These are phyloP conservation scores for Neurospora terricola DNA, from an alignment of 495 filamentous ascomycete species.

Conservation along the genomic window DNA sequence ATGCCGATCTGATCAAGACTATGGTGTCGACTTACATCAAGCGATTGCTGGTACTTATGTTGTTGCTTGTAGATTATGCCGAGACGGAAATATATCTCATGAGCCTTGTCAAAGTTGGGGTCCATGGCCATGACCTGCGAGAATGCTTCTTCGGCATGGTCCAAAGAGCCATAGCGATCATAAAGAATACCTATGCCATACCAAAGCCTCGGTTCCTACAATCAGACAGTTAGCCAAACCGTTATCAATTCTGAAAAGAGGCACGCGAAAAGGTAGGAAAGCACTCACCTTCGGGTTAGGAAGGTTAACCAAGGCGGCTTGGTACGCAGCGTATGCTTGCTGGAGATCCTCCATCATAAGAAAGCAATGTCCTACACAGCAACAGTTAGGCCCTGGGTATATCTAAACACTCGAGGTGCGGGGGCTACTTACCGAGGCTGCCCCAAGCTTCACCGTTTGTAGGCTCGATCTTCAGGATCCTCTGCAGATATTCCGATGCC, in stretches of 20 bases:
- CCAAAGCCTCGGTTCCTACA: constrained; percentile 97
- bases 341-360: constrained; percentile 99
- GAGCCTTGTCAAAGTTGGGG: constrained; percentile 96
- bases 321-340: constrained; percentile 96
- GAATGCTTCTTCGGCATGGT: constrained; percentile 97
- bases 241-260: neutral
- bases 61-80: constrained; percentile 99
- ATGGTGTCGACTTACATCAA: constrained; percentile 56
- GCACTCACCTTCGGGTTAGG: constrained; percentile 79
- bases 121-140: constrained; percentile 99
- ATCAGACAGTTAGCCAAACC: constrained; percentile 1
- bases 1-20: constrained; percentile 4
- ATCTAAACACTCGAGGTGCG: neutral
- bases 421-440: constrained; percentile 59
- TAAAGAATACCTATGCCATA: constrained; percentile 98
- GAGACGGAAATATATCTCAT: constrained; percentile 97
- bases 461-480: constrained; percentile 79
- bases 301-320: constrained; percentile 87
- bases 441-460: constrained; percentile 96
- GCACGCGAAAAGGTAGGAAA: neutral
- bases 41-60: constrained; percentile 81
- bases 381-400: neutral
- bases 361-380: constrained; percentile 72
- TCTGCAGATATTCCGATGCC: constrained; percentile 86
- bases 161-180: constrained; percentile 90